Base-by-base conservation (phyloP, 2,329 filamentous ascomycete species). In the Fusarium neocosmosporiellum region DNA sequence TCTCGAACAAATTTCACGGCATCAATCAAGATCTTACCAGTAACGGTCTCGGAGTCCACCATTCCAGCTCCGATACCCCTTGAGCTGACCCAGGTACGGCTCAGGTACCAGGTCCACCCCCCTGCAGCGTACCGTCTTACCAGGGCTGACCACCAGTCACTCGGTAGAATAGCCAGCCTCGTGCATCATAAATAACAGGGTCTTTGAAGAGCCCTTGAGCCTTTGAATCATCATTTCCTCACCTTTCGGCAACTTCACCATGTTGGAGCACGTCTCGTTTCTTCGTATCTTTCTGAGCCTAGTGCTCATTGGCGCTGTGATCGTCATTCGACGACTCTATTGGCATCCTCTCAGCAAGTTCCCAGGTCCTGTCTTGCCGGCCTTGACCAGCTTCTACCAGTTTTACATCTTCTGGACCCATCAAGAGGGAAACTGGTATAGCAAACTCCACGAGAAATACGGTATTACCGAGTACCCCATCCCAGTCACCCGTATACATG, bases 151-250 rank as follows among this genome's bases (percentile, higher is more conserved):
- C 50, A 13, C 14, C 29, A 24, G 31, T 34, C 20, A 9, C 50
- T 27, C 18, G 50, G 50, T 16, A 22, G 27, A 54, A n/a, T 20
- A 54, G 50, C 18, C 27, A 34, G 50, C 29, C 50, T 55, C 50
- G 22, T 55, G 50, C 50, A 55, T 55, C 22, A 55, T 55, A 55
- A 55, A 55, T 55, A 55, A 55, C 50, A 24, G 50, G 50, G 50
- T 34, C 29, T 55, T 55, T 13, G 50, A 55, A 11, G 50, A 16
- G 29, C 50, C 50, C 14, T 55, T 55, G 50, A 22, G n/a, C 13
- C n/a, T 55, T 31, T 55, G 50, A n/a, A 33, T 55, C 50, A 33
- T 55, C 31, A 55, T 13, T 24, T 34, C n/a, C 50, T 55, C 50
- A 55, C 13, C 50, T 55, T 55, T 34, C n/a, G n/a, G 20, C n/a